These are phyloP conservation scores for Thermoascus crustaceus DNA, from an alignment of 2,329 filamentous ascomycete species.

Conservation along the genomic window DNA sequence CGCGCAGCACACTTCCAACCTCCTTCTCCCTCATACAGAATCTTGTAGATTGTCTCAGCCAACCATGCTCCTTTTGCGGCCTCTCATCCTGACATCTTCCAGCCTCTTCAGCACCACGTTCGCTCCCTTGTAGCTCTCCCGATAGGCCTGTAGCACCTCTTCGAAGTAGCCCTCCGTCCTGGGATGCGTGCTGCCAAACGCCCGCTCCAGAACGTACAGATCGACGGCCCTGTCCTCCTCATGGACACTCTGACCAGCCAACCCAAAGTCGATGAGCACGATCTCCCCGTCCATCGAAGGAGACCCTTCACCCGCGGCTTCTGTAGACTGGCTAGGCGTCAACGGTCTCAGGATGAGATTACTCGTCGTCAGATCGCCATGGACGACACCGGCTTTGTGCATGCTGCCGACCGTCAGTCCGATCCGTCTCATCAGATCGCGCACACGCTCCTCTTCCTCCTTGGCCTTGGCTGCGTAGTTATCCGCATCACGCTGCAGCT, in stretches of 20 bases:
- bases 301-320: conserved; percentile 13
- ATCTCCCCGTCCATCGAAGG: conserved; percentile 58
- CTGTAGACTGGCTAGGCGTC: conserved; percentile 7
- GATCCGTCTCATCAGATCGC: conserved; percentile 59
- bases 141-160: conserved; percentile 67
- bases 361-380: conserved; percentile 94
- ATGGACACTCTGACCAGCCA: conserved; percentile 69
- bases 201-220: conserved; percentile 88
- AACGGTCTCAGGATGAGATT: conserved; percentile 74
- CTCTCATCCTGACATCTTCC: conserved; percentile 87
- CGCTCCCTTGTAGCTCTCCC: conserved; percentile 64
- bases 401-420: conserved; percentile 64
- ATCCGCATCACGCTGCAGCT: conserved; percentile 12
- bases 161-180: conserved; percentile 68
- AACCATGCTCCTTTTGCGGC: conserved; percentile 94
- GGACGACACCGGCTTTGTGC: conserved; percentile 78
- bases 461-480: conserved; percentile 19
- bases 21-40: too few relatives aligned
- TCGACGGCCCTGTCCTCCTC: conserved; percentile 95
- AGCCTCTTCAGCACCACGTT: conserved; percentile 67
- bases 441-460: conserved; percentile 45
- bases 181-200: conserved; percentile 91
- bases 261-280: conserved; percentile 87
- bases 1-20: background rate
- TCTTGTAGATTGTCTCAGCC: conserved; percentile 46